Evolutionary conservation across 306 rosid genomes (phyloP).

Genomic region (Vigna hirtella): DNA sequence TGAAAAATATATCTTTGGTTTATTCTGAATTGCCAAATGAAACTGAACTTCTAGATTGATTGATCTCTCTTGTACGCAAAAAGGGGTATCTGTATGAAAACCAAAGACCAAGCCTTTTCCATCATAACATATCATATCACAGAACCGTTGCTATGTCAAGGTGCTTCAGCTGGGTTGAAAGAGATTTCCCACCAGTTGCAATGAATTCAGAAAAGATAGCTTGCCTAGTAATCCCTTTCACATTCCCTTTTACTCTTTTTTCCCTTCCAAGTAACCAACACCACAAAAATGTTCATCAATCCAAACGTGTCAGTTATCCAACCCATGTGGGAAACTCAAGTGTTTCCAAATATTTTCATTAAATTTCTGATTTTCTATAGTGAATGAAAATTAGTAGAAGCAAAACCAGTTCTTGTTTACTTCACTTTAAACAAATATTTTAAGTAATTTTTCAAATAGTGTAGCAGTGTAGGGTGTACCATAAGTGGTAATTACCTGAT

Average conservation of each 20-base stretch:
- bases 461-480: conserved; percentile 5
- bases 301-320: conserved; percentile 29
- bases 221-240: conserved; percentile 42
- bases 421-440: no score
- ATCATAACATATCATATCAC: background rate
- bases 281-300: background rate
- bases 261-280: conserved; percentile 35
- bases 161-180: conserved; percentile 45
- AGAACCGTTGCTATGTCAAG: conserved; percentile 5
- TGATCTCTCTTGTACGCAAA: background rate
- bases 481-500: conserved; percentile 25
- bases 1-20: background rate
- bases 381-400: no score
- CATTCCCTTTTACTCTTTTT: conserved; percentile 22
- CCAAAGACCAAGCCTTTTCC: background rate
- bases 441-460: background rate
- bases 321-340: conserved; percentile 21
- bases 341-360: no score
- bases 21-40: conserved; percentile 33
- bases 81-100: background rate
- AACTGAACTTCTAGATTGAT: conserved; percentile 39
- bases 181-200: conserved; percentile 45
- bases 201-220: conserved; percentile 41
- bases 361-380: no score
- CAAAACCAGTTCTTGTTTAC: no score